phyloP scores from a whole-genome alignment of 352 stramenopile species.

The Phytophthora palmivora region DNA sequence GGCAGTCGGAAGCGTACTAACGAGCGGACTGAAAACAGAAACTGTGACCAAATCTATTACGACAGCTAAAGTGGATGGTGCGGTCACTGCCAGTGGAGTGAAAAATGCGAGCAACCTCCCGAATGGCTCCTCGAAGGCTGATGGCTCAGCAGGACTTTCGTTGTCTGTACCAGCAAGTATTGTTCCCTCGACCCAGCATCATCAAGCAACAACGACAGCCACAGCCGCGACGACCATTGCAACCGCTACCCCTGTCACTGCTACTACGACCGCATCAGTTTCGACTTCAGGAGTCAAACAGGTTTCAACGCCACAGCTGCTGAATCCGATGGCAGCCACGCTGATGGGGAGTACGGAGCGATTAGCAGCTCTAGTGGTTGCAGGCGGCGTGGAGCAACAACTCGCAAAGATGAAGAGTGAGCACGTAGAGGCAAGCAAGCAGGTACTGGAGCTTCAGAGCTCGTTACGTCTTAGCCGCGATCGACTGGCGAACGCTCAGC shows the following conservation, averaged over 20 bases:
- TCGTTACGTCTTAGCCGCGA: conserved; percentile 73
- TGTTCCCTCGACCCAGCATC: conserved; percentile 7
- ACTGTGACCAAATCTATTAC: conserved; percentile 7
- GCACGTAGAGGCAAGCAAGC: conserved; percentile 71
- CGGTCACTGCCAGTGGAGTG: conserved; percentile 12
- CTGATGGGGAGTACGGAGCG: conserved; percentile 59
- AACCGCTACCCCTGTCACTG: not conserved
- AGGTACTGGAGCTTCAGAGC: conserved; percentile 71
- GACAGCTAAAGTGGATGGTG: not conserved
- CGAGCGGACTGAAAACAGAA: conserved; percentile 25
- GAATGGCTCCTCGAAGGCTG: conserved; percentile 10
- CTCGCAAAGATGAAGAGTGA: conserved; percentile 77
- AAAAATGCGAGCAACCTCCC: conserved; percentile 10
- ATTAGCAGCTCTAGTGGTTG: conserved; percentile 62
- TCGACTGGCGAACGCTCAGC: conserved; percentile 59
- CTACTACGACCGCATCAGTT: not conserved
- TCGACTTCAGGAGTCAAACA: conserved; percentile 17
- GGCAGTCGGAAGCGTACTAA: conserved; percentile 15
- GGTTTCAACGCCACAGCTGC: conserved; percentile 15
- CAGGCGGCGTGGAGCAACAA: conserved; percentile 76
- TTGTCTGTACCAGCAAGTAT: not conserved
- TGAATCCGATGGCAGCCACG: conserved; percentile 39
- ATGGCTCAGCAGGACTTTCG: not conserved
- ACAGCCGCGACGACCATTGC: not conserved
- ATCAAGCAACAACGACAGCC: not conserved